Base-by-base conservation (phyloP, 208 protist genomes). In the Trypanosoma caninum region DNA sequence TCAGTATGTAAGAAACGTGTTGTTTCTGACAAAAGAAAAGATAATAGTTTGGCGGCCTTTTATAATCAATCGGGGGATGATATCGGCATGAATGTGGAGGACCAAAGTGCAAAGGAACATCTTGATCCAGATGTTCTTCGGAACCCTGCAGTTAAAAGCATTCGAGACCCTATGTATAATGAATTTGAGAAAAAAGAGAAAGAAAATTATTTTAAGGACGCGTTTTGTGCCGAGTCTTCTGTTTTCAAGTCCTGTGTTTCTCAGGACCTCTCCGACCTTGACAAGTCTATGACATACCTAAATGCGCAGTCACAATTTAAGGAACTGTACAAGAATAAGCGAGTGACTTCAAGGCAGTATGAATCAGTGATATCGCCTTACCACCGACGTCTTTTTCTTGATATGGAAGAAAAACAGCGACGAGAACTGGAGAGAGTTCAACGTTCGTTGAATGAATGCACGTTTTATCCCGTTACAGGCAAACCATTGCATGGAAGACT, bases 371-470 rank as follows among this genome's bases (percentile, higher is more conserved):
- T 88, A 66, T 77, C 80, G 11, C 72, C 67, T n/a, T 87, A 82
- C 59, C 78, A 85, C 51, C 72, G 69, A 28, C 84, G 81, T 20
- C 69, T 92, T 31, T 25, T 92, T 37, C 73, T 83, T 6, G 81
- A 89, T 42, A 52, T 84, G 72, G 76, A 81, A 23, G 81, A 72
- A 13, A 64, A 63, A 16, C 69, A 80, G 59, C 64, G 76, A 27
- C 69, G 81, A 18, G 81, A 92, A 47, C 66, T 56, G 14, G 73
- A 78, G 37, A 77, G 69, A 42, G 64, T 87, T 28, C 73, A 72
- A 22, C 57, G 55, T 27, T 54, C 45, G 3, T 9, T 65, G 10
- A 35, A 57, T 10, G 59, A 65, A 37, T 65, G 46, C 18, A 63
- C 58, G 0, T 65, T 65, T 65, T 27, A 57, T 10, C 55, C 38